Percentiles rank a stretch among this genome's conserved stretches.
Evolutionary conservation across 2,329 filamentous ascomycete species (phyloP).

Genomic region (Fusarium heterosporum): DNA sequence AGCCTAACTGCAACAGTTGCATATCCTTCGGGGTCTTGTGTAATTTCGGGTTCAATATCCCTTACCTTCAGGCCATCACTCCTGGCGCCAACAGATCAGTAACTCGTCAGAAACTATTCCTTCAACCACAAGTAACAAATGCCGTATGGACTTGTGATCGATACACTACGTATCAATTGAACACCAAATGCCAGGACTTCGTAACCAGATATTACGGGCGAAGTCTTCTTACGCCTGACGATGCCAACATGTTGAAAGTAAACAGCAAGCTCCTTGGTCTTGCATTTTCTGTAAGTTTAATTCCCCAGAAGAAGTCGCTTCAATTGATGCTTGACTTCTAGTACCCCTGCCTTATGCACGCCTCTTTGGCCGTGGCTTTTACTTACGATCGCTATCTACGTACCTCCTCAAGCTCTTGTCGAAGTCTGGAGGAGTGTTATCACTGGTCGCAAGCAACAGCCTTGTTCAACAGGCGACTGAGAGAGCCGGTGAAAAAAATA

Average conservation of each 20-base stretch:
- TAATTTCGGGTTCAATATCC: constrained; percentile 53
- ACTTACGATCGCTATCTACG: constrained; percentile 55
- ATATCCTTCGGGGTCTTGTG: constrained; percentile 58
- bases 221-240: constrained; percentile 53
- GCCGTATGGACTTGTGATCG: constrained; percentile 52
- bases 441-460: constrained; percentile 57
- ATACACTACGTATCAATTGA: constrained; percentile 51
- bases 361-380: constrained; percentile 56
- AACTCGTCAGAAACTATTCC: constrained; percentile 28
- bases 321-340: constrained; percentile 4
- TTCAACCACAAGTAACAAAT: constrained; percentile 44
- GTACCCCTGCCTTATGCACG: constrained; percentile 61
- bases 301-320: accelerated
- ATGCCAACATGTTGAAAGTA: constrained; percentile 53
- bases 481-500: constrained; percentile 48
- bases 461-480: constrained; percentile 55
- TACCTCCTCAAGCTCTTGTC: constrained; percentile 36
- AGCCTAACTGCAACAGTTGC: constrained; percentile 58
- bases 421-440: constrained; percentile 55
- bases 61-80: constrained; percentile 54
- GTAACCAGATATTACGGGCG: constrained; percentile 54
- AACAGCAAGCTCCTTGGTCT: constrained; percentile 55
- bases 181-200: constrained; percentile 56
- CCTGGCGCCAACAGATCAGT: constrained; percentile 36
- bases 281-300: constrained; percentile 53